Conservation (phyloP, 2,329 filamentous ascomycete genomes). For the Clarireedia monteithiana region DNA sequence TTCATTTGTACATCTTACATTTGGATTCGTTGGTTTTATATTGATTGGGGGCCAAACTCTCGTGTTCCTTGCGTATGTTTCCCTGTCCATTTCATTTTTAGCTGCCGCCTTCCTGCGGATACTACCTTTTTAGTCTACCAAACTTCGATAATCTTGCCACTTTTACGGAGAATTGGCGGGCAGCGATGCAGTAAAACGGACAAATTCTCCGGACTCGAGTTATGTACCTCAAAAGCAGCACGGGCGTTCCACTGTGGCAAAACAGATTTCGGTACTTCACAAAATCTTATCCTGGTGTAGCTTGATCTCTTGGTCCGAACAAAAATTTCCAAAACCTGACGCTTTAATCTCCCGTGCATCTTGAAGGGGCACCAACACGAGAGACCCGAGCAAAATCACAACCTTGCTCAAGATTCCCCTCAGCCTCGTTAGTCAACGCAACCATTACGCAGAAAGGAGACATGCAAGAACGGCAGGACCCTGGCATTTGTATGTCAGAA, state of each 20-base stretch:
- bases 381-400: not conserved
- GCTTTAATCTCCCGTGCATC: not conserved
- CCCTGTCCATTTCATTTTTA: slow-evolving; percentile 7
- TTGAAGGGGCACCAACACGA: not conserved
- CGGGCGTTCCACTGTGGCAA: not conserved
- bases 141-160: not conserved
- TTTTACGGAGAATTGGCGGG: not conserved
- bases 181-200: not conserved
- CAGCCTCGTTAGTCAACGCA: not conserved
- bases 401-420: not conserved
- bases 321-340: not conserved
- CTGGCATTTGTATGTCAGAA: too few species aligned
- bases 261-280: not conserved
- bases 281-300: not conserved
- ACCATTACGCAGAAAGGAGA: not conserved
- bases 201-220: not conserved
- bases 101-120: slow-evolving; percentile 9
- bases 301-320: not conserved
- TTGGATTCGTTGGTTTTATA: not conserved
- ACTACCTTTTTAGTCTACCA: not conserved
- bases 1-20: not conserved
- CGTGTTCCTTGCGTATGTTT: not conserved
- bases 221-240: not conserved
- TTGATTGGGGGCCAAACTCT: not conserved
- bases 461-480: not conserved